Base-by-base conservation (phyloP, 768 basidiomycete species). In the Boletus edulis region DNA sequence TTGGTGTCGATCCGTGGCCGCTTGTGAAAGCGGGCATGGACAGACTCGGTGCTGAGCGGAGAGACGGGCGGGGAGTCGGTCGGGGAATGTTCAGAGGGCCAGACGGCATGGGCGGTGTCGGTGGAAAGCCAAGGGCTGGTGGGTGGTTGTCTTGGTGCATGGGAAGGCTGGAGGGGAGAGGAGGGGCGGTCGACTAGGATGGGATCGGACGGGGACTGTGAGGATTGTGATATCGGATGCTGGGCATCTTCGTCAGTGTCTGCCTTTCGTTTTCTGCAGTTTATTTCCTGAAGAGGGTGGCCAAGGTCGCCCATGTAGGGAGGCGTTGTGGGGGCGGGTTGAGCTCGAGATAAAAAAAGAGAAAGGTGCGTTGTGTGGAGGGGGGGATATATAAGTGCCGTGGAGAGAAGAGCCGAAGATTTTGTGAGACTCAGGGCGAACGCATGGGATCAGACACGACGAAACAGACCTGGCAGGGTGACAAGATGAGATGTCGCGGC, bases 181-280 rank as follows among this genome's bases (percentile, higher is more conserved):
- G 62, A 61, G 50, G 71, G 60, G 43, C 66, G 61, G 63, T 74
- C 72, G 35, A 72, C 62, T 59, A 73, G 65, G 59, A 74, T 75
- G 49, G 68, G 67, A 56, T 76, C 67, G 46, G 66, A 9, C 62
- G 17, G 6, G 0, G 66, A 27, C 14, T 61, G 37, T 15, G 64
- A 34, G 43, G 77, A 72, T 31, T 68, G 68, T 31, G 57, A 51
- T 65, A 80, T 78, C 46, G 58, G 55, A 42, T 44, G 57, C 29
- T 62, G 61, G n/a, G 42, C 52, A 43, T 72, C 71, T 44, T 78
- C 77, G 54, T 87, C 83, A 29, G 67, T 51, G 67, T 80, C 80
- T 0, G 84, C 80, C 72, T 90, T 89, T 61, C 87, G 83, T 72
- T 89, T 89, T 67, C 83, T 79, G 67, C 77, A 76, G 78, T 79